Base-by-base conservation (phyloP, 768 basidiomycete genomes). In the Mycena pura region DNA sequence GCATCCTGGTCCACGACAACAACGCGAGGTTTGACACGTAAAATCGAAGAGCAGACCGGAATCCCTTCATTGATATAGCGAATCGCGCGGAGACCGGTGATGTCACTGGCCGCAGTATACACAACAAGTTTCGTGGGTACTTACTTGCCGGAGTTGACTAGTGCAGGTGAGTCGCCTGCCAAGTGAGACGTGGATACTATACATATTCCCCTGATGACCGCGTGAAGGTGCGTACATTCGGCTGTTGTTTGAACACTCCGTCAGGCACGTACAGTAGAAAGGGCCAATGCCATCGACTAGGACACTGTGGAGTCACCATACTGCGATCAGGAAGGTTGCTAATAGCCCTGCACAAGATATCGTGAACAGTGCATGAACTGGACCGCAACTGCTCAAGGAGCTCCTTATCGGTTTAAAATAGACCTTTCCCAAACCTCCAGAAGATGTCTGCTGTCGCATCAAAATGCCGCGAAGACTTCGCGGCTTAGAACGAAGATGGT, bases 131-230 rank as follows among this genome's bases (percentile, higher is more conserved):
- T 8, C 60, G 60, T 14, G 70, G 92, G 19, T 83, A 88, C 48
- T 76, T 93, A 2, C 93, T 92, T 1, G 93, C 95, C 93, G 8
- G 93, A 93, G 0, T 72, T 95, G 10, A 95, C 91, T 0, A 88
- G 81, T 41, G 93, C 90, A 0, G 86, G 93, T 13, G 85, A 86
- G 50, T 90, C 90, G 5, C 93, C 93, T 1, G 84, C 86, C 1
- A 89, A 84, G 76, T 75, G 3, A 80, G 80, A 15, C 63, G 80
- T 14, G 80, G 83, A 27, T 88, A 89, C 63, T 77, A 82, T 63
- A 68, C 74, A 1, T 84, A 87, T 61, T 77, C 74, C 29, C 78
- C 76, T 10, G 78, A 83, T 24, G 78, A 76, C 6, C 75, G 78
- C 63, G 77, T 21, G 87, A 91, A 81, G 88, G 91, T 91, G 77